Conservation (phyloP, 2,329 filamentous ascomycete genomes). For the Pestalotiopsis sp. region DNA sequence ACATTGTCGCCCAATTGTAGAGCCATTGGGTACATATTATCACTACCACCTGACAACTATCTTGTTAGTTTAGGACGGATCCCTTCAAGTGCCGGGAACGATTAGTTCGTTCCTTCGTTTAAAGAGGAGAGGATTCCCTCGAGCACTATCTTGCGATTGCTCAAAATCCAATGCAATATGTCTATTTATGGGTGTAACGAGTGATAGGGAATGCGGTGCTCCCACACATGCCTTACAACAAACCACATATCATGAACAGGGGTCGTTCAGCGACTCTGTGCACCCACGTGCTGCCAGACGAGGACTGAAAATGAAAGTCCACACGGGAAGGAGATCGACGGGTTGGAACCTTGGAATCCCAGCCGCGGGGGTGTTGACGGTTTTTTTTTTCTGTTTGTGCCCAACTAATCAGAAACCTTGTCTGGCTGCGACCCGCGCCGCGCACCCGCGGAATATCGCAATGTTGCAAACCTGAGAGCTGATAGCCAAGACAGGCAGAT, state of each 20-base stretch:
- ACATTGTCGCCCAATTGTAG: too few species aligned
- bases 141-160: too few species aligned
- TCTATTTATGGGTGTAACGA: too few species aligned
- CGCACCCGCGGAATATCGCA: not conserved
- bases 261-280: not conserved
- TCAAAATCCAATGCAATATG: too few species aligned
- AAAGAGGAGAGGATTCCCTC: too few species aligned
- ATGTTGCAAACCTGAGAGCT: not conserved
- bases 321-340: not conserved
- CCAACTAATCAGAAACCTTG: not conserved
- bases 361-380: not conserved
- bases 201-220: too few species aligned
- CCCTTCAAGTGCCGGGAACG: too few species aligned
- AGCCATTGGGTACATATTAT: too few species aligned
- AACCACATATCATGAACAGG: not conserved
- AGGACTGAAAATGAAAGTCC: not conserved
- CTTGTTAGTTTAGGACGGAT: too few species aligned
- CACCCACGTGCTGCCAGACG: not conserved
- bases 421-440: not conserved
- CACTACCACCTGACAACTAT: too few species aligned
- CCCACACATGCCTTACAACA: not conserved
- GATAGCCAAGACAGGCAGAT: not conserved
- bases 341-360: not conserved
- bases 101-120: too few species aligned
- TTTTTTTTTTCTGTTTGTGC: not conserved